These are phyloP conservation scores for Petunia axillaris DNA, from an alignment of 257 asterid species.

Conservation along the genomic window DNA sequence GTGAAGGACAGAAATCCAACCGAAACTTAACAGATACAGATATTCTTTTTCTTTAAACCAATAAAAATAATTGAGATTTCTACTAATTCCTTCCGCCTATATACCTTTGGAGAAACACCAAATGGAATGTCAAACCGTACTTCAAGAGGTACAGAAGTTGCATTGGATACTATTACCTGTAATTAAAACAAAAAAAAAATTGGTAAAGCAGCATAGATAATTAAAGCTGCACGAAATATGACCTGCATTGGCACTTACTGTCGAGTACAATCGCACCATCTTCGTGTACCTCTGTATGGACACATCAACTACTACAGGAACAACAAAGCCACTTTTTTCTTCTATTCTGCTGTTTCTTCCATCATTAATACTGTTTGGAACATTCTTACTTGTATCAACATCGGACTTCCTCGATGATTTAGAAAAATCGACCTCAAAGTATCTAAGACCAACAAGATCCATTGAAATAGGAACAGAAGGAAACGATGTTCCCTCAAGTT, in stretches of 20 bases:
- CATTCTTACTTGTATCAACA: conserved; percentile 42
- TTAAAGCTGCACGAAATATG: conserved; percentile 21
- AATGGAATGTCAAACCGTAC: conserved; percentile 93
- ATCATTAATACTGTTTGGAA: conserved; percentile 42
- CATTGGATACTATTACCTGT: conserved; percentile 83
- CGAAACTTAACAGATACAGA: conserved; percentile 23
- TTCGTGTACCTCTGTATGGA: conserved; percentile 82
- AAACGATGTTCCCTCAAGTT: conserved; percentile 79
- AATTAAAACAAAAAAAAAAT: conserved; percentile 34
- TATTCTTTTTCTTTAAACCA: neutral
- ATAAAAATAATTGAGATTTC: neutral
- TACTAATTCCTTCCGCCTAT: neutral
- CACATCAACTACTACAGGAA: conserved; percentile 96
- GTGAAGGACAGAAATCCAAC: conserved; percentile 28
- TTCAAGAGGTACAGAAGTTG: conserved; percentile 82
- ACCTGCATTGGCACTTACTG: conserved; percentile 54
- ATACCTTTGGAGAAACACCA: conserved; percentile 94
- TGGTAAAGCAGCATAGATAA: conserved; percentile 35
- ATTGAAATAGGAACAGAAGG: conserved; percentile 88
- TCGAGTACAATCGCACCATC: conserved; percentile 83
- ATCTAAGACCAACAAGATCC: conserved; percentile 95
- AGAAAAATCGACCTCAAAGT: conserved; percentile 87
- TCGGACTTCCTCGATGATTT: conserved; percentile 61
- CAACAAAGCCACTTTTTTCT: conserved; percentile 60
- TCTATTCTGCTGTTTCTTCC: conserved; percentile 50